Conservation (phyloP, 345 rosid species). For the Rhizophora apiculata region DNA sequence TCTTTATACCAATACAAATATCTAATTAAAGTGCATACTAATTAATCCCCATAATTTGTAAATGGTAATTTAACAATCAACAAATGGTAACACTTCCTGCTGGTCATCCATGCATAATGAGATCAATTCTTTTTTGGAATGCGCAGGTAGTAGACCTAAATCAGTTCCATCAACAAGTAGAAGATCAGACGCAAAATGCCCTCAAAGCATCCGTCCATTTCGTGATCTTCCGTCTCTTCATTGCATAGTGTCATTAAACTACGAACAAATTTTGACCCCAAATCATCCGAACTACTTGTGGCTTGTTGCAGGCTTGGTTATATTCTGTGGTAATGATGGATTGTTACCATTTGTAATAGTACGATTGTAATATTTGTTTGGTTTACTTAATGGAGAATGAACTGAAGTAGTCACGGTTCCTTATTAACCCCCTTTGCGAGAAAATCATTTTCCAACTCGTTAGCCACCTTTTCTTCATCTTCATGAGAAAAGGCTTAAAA, state of each 20-base stretch:
- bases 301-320: neutral
- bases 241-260: conserved; percentile 12
- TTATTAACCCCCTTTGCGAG: neutral
- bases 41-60: no score
- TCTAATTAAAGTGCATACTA: no score
- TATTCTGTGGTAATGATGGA: conserved; percentile 2
- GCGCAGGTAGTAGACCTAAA: conserved; percentile 35
- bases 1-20: no score
- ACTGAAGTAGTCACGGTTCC: neutral
- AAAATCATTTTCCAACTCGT: neutral
- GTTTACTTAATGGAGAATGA: conserved; percentile 14
- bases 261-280: conserved; percentile 20
- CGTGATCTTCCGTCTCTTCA: conserved; percentile 28
- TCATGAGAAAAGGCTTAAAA: no score
- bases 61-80: no score
- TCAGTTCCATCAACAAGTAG: conserved; percentile 35
- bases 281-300: conserved; percentile 1
- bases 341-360: neutral
- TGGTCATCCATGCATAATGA: neutral
- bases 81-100: no score
- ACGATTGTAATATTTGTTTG: conserved; percentile 11
- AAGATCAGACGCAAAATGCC: conserved; percentile 39
- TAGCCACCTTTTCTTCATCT: neutral
- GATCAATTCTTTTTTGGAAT: neutral
- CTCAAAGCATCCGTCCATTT: conserved; percentile 24